Base-by-base conservation (phyloP, 1,284 basidiomycete genomes). In the Cryptococcus sp. region DNA sequence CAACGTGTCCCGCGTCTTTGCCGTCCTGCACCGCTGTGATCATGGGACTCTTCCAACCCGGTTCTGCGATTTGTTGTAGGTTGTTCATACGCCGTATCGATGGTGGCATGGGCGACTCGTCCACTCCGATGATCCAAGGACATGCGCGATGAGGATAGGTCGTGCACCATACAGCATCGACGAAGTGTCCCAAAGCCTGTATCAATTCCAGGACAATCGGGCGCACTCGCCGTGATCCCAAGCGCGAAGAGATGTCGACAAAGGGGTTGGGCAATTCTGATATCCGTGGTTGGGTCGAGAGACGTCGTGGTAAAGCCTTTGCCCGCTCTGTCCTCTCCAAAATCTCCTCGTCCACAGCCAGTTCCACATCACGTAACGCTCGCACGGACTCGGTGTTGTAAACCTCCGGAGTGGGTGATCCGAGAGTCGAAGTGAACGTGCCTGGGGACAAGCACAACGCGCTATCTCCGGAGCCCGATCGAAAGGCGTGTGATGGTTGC, bases 191-290 rank as follows among this genome's bases (percentile, higher is more conserved):
- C 7, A 77, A 57, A 7, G 74, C 69, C 23, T 75, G 70, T 1
- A 76, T 64, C 11, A 77, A 66, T 56, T 77, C 75, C 11, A 76
- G 56, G 3, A 76, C 73, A 3, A 76, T 64, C 1, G 75, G 75
- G 7, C 75, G 62, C 4, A 77, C 73, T 7, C 75, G 62, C 15
- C 74, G 56, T 20, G 72, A 73, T 3, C 52, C 59, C 7, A 77
- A 59, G 13, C 73, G 59, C 2, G 65, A 35, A 27, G 68, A 59
- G 38, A 77, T 64, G 42, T 69, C 58, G 10, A 60, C 50, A 57
- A 77, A 77, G 1, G 74, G 74, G 53, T 77, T 77, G 38, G 69
- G 68, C 27, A 59, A 53, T n/a, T 66, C 59, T 16, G 62, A 68
- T 25, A 74, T 45, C 5, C 73, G 59, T 3, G 74, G 68, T 17